Percentiles rank a stretch among this genome's conserved stretches.
These are phyloP conservation scores for Fusarium buharicum DNA, from an alignment of 2,329 filamentous ascomycete species.

Conservation along the genomic window DNA sequence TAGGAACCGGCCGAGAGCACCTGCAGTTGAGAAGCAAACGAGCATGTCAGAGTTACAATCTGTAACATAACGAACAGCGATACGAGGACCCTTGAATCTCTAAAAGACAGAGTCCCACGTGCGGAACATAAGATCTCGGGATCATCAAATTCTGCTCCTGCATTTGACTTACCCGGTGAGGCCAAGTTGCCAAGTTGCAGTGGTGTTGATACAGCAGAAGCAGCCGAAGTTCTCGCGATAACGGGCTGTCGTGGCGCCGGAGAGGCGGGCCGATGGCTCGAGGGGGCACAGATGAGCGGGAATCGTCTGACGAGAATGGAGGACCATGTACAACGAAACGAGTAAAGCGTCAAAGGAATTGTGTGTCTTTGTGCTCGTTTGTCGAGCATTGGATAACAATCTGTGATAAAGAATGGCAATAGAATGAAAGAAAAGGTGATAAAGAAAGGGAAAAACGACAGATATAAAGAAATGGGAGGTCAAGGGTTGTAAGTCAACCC, in stretches of 20 bases:
- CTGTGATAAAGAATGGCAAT: constrained; percentile 5
- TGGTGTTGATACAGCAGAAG: not conserved
- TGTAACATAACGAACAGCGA: constrained; percentile 15
- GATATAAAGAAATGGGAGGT: not conserved
- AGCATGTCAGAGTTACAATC: constrained; percentile 14
- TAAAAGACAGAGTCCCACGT: constrained; percentile 27
- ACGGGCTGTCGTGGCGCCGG: constrained; percentile 47
- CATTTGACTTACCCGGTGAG: constrained; percentile 23
- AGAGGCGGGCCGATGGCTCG: constrained; percentile 51
- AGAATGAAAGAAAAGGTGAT: constrained; percentile 13
- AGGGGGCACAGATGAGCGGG: constrained; percentile 35
- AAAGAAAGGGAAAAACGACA: constrained; percentile 15
- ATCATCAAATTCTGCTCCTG: constrained; percentile 14
- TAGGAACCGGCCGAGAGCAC: constrained; percentile 5
- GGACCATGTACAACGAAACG: constrained; percentile 24
- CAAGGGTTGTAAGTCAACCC: constrained; percentile 19
- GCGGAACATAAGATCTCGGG: constrained; percentile 22
- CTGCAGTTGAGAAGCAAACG: not conserved
- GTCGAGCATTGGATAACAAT: constrained; percentile 2
- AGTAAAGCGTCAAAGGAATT: constrained; percentile 21
- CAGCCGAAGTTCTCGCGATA: constrained; percentile 45
- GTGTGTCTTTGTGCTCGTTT: not conserved
- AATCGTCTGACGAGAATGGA: constrained; percentile 42
- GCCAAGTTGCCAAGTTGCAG: constrained; percentile 9
- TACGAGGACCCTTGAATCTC: constrained; percentile 22